These are phyloP conservation scores for Talaromyces thailandensis DNA, from an alignment of 495 filamentous ascomycete genomes.

Conservation along the genomic window DNA sequence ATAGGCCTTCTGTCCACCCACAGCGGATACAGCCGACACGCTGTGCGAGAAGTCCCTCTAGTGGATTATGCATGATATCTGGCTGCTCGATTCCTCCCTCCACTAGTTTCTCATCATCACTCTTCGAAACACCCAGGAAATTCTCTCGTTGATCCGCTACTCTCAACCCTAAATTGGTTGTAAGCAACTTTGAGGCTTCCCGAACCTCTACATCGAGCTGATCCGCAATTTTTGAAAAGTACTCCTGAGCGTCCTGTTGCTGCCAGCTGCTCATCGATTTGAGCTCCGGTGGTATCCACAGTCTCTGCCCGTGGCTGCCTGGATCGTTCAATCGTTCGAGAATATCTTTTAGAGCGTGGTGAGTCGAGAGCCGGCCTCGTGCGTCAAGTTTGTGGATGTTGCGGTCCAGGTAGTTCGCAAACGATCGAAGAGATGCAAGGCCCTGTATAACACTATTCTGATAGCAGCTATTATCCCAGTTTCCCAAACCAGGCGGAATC, in stretches of 20 bases:
- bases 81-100: slow-evolving; percentile 2
- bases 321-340: slow-evolving; percentile 58
- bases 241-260: slow-evolving; percentile 98
- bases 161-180: slow-evolving; percentile 34
- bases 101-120: slow-evolving; percentile 4
- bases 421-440: slow-evolving; percentile 62
- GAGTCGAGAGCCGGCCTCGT: slow-evolving; percentile 33
- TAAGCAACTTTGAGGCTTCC: slow-evolving; percentile 34
- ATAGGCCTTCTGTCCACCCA: slow-evolving; percentile 77
- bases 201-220: slow-evolving; percentile 73
- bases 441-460: slow-evolving; percentile 94
- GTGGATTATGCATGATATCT: slow-evolving; percentile 46
- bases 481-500: slow-evolving; percentile 70
- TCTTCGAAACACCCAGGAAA: slow-evolving; percentile 19
- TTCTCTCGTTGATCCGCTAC: slow-evolving; percentile 28
- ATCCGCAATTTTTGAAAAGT: slow-evolving; percentile 82
- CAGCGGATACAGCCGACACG: slow-evolving; percentile 82
- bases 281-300: slow-evolving; percentile 70
- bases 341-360: slow-evolving; percentile 51
- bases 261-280: slow-evolving; percentile 89
- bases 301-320: slow-evolving; percentile 54
- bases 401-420: slow-evolving; percentile 41
- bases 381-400: slow-evolving; percentile 35
- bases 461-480: slow-evolving; percentile 92
- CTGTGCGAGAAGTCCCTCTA: slow-evolving; percentile 85